Conservation (phyloP, 495 filamentous ascomycete genomes). For the Neurospora terricola region DNA sequence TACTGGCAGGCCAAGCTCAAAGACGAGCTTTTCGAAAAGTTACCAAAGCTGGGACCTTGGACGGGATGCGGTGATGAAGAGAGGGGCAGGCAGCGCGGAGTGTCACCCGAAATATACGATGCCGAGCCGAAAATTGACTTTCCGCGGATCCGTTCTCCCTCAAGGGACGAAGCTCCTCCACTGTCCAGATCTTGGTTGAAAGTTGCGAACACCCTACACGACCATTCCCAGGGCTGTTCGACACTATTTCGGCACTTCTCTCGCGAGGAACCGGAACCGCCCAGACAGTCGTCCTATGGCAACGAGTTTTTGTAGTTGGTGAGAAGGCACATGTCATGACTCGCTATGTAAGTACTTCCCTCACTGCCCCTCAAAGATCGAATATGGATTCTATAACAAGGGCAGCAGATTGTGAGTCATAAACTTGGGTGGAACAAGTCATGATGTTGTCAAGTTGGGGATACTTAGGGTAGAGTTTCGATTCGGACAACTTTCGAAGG, state of each 20-base stretch:
- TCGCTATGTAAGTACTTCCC: neutral
- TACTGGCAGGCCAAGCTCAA: too few species aligned
- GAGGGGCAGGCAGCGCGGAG: too few species aligned
- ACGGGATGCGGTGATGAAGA: too few species aligned
- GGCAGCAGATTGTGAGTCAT: neutral
- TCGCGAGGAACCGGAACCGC: neutral
- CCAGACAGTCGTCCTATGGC: neutral
- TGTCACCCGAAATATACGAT: too few species aligned
- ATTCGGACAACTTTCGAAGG: neutral
- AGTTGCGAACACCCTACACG: too few species aligned
- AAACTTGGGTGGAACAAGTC: neutral
- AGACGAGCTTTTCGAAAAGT: too few species aligned
- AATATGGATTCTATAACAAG: neutral
- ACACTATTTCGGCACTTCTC: neutral
- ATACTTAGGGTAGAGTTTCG: neutral
- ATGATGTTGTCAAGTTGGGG: neutral
- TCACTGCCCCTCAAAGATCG: neutral
- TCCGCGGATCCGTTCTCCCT: too few species aligned
- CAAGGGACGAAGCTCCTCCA: too few species aligned
- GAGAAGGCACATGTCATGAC: neutral
- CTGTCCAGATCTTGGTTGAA: too few species aligned
- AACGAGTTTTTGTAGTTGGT: neutral
- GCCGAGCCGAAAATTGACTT: too few species aligned
- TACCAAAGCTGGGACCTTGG: too few species aligned
- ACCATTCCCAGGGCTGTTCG: too few species aligned